Evolutionary conservation across 2,329 filamentous ascomycete genomes (phyloP), one percentile per base, ranked within the genome.

Genomic region (Neodidymelliopsis sp.): DNA sequence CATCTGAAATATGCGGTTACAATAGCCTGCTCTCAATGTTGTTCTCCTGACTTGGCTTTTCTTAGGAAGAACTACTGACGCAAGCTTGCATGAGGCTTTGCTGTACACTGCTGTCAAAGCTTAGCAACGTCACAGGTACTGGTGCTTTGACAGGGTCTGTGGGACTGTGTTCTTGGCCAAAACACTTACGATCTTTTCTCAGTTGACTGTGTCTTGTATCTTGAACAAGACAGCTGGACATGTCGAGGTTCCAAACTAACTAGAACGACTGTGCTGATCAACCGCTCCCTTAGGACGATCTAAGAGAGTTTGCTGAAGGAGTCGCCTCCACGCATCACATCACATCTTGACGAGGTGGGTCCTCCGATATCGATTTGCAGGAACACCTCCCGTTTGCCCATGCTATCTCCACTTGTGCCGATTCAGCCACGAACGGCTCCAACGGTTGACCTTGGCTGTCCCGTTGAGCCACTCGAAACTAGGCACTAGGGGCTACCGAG

Each of bases 51-150:
- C 20, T 18, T 5, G 9, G 18, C 2, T 12, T n/a, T 12, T 9
- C 22, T 40, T 54, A 64, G 62, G 65, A 49, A 69, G 65, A 62
- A 67, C 47, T 30, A 50, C 44, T 56, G 56, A 66, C 68, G 63
- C 63, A 50, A 40, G 39, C 34, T 33, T 44, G 34, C 34, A 27
- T 39, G 29, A 18, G 20, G 34, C n/a, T 23, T 7, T 27, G 27
- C 22, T 34, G 29, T 19, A 25, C 19, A 16, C 20, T 33, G 13
- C 7, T 27, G 11, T 25, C 18, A 13, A 22, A 47, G 23, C 20
- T 22, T 36, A 56, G 49, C 49, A 44, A 53, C 34, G 23, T 50
- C 40, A 55, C 54, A 38, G 51, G 30, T 30, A 30, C 54, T 43
- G 4, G n/a, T n/a, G n/a, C n/a, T n/a, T n/a, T n/a, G n/a, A n/a